Conservation (phyloP, 805 yeast species). For the Candida palmyrensis region DNA sequence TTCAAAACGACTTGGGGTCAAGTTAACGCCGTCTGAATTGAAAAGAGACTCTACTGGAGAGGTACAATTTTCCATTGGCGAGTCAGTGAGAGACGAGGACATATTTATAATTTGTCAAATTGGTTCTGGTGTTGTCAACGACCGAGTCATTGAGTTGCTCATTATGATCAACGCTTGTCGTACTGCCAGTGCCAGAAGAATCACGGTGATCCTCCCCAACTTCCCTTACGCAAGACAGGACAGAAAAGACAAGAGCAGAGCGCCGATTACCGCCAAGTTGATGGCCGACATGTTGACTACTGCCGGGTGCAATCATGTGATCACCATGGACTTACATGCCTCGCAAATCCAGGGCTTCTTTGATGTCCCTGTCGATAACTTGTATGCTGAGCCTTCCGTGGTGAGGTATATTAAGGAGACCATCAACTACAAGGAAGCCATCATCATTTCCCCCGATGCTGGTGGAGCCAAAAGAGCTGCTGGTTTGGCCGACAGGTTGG, state of each 20-base stretch:
- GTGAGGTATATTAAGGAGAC: conserved; percentile 68
- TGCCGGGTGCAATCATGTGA: conserved; percentile 83
- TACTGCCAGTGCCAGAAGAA: conserved; percentile 77
- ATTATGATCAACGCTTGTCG: conserved; percentile 81
- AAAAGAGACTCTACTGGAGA: conserved; percentile 69
- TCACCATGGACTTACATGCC: conserved; percentile 87
- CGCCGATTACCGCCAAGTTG: conserved; percentile 80
- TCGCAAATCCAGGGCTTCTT: conserved; percentile 86
- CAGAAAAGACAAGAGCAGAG: conserved; percentile 78
- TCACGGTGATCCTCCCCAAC: conserved; percentile 78
- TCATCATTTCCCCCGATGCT: conserved; percentile 81
- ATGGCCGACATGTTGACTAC: conserved; percentile 79
- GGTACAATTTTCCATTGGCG: conserved; percentile 75
- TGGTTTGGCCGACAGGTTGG: conserved; percentile 72
- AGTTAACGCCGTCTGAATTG: conserved; percentile 56
- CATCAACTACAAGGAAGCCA: conserved; percentile 54
- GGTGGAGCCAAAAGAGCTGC: conserved; percentile 93
- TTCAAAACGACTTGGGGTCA: conserved; percentile 54
- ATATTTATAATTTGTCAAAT: conserved; percentile 80
- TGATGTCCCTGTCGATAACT: conserved; percentile 76
- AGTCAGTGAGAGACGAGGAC: conserved; percentile 87
- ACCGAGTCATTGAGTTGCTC: conserved; percentile 65
- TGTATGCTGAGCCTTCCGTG: conserved; percentile 81
- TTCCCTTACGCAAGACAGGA: conserved; percentile 90
- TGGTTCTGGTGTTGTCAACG: conserved; percentile 77